Evolutionary conservation across 164 flowering plant species (phyloP).

Genomic region (Vitis vinifera): DNA sequence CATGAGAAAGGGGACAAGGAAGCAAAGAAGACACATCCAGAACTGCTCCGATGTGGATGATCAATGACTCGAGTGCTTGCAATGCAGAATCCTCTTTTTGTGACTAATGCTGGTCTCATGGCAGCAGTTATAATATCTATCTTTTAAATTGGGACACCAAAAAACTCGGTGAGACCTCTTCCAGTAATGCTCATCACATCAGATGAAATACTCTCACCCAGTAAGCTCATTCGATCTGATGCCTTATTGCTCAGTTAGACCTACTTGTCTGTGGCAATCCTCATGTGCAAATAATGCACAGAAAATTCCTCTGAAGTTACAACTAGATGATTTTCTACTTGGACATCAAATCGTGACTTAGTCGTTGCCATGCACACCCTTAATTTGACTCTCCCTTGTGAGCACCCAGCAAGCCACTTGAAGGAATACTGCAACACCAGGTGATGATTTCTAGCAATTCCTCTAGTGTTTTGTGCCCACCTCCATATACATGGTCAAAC

Average conservation of each 20-base stretch:
- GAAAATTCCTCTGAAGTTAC: constrained; percentile 31
- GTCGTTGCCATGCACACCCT: constrained; percentile 19
- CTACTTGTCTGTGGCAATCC: constrained; percentile 70
- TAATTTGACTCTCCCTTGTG: constrained; percentile 6
- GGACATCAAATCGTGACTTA: neutral
- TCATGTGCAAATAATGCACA: constrained; percentile 44
- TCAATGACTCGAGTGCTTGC: constrained; percentile 90
- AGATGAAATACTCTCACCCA: constrained; percentile 95
- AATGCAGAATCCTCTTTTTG: constrained; percentile 97
- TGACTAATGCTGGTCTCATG: constrained; percentile 94
- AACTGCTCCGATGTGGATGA: constrained; percentile 92
- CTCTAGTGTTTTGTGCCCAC: too few relatives aligned
- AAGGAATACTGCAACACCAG: too few relatives aligned
- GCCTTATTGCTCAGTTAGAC: constrained; percentile 42
- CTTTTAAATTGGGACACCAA: constrained; percentile 79
- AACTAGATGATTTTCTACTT: constrained; percentile 27
- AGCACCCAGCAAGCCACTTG: too few relatives aligned
- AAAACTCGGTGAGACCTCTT: constrained; percentile 86
- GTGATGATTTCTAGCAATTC: too few relatives aligned
- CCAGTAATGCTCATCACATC: constrained; percentile 93
- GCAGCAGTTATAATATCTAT: constrained; percentile 94
- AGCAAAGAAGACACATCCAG: constrained; percentile 98
- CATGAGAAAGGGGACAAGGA: constrained; percentile 96
- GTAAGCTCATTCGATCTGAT: constrained; percentile 73
- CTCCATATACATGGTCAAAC: too few relatives aligned